phyloP scores from a whole-genome alignment of 192 early-diverging fungal species.

The Podila minutissima region DNA sequence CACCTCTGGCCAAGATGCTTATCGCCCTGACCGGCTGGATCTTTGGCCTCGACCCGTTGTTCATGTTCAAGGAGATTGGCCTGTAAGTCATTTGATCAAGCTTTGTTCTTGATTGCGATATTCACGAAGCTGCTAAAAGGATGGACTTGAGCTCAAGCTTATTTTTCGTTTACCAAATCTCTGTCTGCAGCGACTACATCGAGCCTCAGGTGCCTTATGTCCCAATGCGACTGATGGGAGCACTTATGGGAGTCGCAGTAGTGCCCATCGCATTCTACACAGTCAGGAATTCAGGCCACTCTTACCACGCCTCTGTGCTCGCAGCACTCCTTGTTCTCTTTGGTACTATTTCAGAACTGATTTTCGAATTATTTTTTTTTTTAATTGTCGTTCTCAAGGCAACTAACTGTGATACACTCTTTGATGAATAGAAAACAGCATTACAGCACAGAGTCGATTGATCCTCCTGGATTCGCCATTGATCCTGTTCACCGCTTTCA shows the following conservation, averaged over 20 bases:
- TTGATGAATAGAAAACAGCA: slow-evolving; percentile 76
- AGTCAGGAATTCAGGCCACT: slow-evolving; percentile 83
- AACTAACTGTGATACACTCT: neutral
- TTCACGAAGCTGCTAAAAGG: too few relatives aligned
- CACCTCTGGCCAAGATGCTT: slow-evolving; percentile 93
- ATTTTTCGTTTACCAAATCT: neutral
- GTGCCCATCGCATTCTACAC: slow-evolving; percentile 88
- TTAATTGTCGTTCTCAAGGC: neutral
- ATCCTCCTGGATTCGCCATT: slow-evolving; percentile 94
- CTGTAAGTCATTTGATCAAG: slow-evolving; percentile 51
- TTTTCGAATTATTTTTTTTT: too few relatives aligned
- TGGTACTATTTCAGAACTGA: slow-evolving; percentile 56
- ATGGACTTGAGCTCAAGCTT: neutral
- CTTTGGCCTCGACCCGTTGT: slow-evolving; percentile 90
- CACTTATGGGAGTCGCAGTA: slow-evolving; percentile 80
- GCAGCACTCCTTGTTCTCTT: slow-evolving; percentile 85
- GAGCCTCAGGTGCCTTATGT: slow-evolving; percentile 91
- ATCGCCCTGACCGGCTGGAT: slow-evolving; percentile 81
- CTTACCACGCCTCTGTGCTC: slow-evolving; percentile 74
- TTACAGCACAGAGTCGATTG: slow-evolving; percentile 89
- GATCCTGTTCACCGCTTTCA: slow-evolving; percentile 85
- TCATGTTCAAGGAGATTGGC: slow-evolving; percentile 95
- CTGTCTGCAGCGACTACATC: slow-evolving; percentile 78
- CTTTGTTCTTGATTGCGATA: neutral
- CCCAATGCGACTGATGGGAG: slow-evolving; percentile 83